Evolutionary conservation across 306 rosid species (phyloP).

Genomic region (Vicia faba): DNA sequence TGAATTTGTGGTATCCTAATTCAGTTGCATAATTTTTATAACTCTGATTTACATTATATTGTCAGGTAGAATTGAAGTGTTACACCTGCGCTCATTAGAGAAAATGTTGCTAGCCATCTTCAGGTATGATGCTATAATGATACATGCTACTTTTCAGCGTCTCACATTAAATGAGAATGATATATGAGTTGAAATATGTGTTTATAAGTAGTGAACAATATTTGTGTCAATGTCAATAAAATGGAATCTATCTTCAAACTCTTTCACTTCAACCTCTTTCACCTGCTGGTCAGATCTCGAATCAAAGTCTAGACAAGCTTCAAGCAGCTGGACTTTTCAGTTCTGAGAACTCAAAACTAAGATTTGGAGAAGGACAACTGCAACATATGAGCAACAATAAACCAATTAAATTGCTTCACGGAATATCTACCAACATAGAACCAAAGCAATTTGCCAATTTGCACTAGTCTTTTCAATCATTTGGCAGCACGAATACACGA

Average conservation of each 20-base stretch:
- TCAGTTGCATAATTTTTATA: too few relatives aligned
- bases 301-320: slow-evolving; percentile 82
- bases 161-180: background rate
- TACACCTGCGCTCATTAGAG: slow-evolving; percentile 94
- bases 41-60: too few relatives aligned
- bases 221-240: slow-evolving; percentile 69
- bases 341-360: slow-evolving; percentile 77
- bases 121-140: slow-evolving; percentile 60
- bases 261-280: too few relatives aligned
- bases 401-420: slow-evolving; percentile 80
- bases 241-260: slow-evolving; percentile 78
- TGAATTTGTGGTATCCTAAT: too few relatives aligned
- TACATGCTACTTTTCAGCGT: background rate
- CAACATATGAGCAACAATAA: slow-evolving; percentile 59
- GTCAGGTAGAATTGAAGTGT: too few relatives aligned
- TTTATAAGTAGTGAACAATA: slow-evolving; percentile 29
- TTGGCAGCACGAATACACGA: slow-evolving; percentile 61
- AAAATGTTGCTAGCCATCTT: slow-evolving; percentile 98
- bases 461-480: slow-evolving; percentile 73
- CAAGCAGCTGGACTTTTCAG: slow-evolving; percentile 91
- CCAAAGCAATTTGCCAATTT: slow-evolving; percentile 78
- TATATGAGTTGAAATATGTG: background rate
- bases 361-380: slow-evolving; percentile 79
- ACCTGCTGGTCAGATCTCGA: slow-evolving; percentile 67
- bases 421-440: slow-evolving; percentile 89